A percentile compares a stretch with the other conserved stretches of the same genome.
These are phyloP conservation scores for Choiromyces venosus DNA, from an alignment of 495 filamentous ascomycete genomes.

Conservation along the genomic window DNA sequence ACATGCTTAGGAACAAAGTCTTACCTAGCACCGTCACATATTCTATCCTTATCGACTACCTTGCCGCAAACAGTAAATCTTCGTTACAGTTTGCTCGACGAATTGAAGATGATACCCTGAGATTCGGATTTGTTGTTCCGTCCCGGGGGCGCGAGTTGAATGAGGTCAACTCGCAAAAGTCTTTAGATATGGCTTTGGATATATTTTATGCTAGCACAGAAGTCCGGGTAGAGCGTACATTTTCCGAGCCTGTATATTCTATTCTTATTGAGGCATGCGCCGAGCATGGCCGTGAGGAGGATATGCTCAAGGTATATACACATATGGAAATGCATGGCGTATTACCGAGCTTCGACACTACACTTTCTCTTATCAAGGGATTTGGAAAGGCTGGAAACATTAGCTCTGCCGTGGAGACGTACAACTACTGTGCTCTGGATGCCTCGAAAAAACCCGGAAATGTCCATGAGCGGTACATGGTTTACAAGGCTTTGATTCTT, in stretches of 20 bases:
- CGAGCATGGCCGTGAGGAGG: slow-evolving; percentile 64
- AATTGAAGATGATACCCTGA: slow-evolving; percentile 75
- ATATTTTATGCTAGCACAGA: slow-evolving; percentile 70
- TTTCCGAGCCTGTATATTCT: slow-evolving; percentile 70
- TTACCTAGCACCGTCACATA: slow-evolving; percentile 78
- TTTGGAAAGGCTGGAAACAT: slow-evolving; percentile 78
- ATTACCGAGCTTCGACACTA: slow-evolving; percentile 69
- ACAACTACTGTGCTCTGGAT: slow-evolving; percentile 64
- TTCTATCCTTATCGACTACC: slow-evolving; percentile 71
- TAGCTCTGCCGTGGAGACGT: slow-evolving; percentile 76
- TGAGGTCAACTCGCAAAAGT: slow-evolving; percentile 62
- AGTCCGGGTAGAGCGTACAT: slow-evolving; percentile 50
- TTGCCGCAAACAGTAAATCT: slow-evolving; percentile 72
- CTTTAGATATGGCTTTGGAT: slow-evolving; percentile 73
- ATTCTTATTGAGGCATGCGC: slow-evolving; percentile 80
- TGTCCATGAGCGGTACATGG: slow-evolving; percentile 68
- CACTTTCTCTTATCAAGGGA: slow-evolving; percentile 85
- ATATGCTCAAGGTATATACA: slow-evolving; percentile 82
- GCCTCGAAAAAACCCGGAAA: slow-evolving; percentile 63
- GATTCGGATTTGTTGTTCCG: slow-evolving; percentile 71
- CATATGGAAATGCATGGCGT: slow-evolving; percentile 79
- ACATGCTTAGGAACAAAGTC: slow-evolving; percentile 86
- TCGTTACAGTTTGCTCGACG: slow-evolving; percentile 60
- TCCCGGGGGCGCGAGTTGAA: slow-evolving; percentile 78
- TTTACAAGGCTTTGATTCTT: slow-evolving; percentile 83